Evolutionary conservation across 2,329 filamentous ascomycete genomes (phyloP).

Genomic region (Xylariaceae sp.): DNA sequence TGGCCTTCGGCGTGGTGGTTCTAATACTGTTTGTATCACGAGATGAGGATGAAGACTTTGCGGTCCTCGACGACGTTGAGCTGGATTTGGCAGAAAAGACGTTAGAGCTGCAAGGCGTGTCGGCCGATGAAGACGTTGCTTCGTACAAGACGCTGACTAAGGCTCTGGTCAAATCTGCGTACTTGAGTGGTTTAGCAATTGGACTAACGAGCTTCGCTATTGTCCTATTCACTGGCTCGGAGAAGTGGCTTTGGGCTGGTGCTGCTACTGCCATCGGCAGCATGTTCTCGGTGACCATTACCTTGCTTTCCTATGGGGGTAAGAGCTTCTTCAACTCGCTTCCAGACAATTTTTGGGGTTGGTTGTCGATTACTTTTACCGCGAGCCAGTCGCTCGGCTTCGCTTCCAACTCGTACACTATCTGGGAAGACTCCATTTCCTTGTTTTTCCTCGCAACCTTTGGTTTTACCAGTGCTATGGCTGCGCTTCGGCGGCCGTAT

Average conservation of each 20-base stretch:
- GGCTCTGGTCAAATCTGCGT: constrained; percentile 37
- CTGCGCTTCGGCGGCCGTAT: constrained; percentile 68
- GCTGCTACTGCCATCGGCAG: constrained; percentile 45
- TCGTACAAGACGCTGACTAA: constrained; percentile 39
- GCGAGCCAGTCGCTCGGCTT: constrained; percentile 89
- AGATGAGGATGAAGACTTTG: constrained; percentile 52
- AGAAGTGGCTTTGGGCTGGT: constrained; percentile 40
- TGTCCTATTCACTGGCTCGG: constrained; percentile 35
- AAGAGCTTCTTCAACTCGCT: constrained; percentile 51
- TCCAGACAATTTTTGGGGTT: constrained; percentile 82
- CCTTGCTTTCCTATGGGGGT: constrained; percentile 40
- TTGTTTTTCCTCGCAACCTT: constrained; percentile 90
- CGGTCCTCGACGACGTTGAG: constrained; percentile 52
- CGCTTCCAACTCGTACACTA: constrained; percentile 95
- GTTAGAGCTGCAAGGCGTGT: constrained; percentile 46
- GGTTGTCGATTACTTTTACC: constrained; percentile 75
- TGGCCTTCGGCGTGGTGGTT: constrained; percentile 62
- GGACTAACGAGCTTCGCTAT: constrained; percentile 33
- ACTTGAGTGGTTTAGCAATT: constrained; percentile 35
- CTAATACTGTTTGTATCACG: constrained; percentile 69
- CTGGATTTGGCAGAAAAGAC: constrained; percentile 57
- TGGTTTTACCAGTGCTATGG: constrained; percentile 67
- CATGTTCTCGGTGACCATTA: constrained; percentile 38
- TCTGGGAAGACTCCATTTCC: constrained; percentile 96
- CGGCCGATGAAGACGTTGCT: constrained; percentile 26